Percentiles rank a stretch among this genome's conserved stretches.
These are phyloP conservation scores for Dicorynia guianensis DNA, from an alignment of 306 rosid species.

Conservation along the genomic window DNA sequence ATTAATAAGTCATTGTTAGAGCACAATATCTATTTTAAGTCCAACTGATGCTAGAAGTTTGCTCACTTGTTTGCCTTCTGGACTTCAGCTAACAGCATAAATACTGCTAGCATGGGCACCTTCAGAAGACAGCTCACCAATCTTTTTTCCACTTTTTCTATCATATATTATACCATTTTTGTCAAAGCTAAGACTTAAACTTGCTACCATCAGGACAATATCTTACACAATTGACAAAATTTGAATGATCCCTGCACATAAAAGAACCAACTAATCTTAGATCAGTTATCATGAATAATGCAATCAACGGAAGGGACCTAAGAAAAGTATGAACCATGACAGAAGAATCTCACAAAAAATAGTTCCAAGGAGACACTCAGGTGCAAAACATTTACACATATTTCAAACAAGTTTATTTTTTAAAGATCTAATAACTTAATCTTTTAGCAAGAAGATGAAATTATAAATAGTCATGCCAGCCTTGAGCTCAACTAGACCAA, in stretches of 20 bases:
- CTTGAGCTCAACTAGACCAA: neutral
- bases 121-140: constrained; percentile 87
- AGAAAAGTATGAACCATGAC: constrained; percentile 24
- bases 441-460: neutral
- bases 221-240: constrained; percentile 90
- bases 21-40: constrained; percentile 1
- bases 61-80: constrained; percentile 90
- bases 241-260: constrained; percentile 89
- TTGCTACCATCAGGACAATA: constrained; percentile 95
- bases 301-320: constrained; percentile 12
- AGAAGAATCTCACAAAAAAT: constrained; percentile 11
- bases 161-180: constrained; percentile 85
- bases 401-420: neutral
- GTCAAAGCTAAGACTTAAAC: constrained; percentile 91
- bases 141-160: constrained; percentile 83
- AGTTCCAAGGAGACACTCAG: neutral
- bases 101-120: constrained; percentile 94
- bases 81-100: constrained; percentile 96
- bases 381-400: neutral
- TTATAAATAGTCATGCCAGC: neutral
- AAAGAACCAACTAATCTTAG: constrained; percentile 35
- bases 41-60: neutral
- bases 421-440: neutral
- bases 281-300: constrained; percentile 14
- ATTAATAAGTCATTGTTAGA: neutral